These are phyloP conservation scores for Thalassiosira ordinaria DNA, from an alignment of 352 stramenopile genomes.

Conservation along the genomic window DNA sequence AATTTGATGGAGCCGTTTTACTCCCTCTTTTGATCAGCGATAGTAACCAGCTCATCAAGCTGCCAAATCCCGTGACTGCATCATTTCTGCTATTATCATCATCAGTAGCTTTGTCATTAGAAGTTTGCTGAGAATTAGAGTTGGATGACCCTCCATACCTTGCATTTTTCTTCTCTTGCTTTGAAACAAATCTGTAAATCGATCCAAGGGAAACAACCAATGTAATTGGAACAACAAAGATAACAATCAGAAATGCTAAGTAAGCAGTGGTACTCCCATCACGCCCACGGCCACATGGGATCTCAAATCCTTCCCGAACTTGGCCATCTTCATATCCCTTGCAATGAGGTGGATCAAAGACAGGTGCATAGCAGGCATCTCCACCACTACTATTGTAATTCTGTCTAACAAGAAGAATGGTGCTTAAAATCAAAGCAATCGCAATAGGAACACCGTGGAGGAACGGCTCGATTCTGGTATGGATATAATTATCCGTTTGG, in stretches of 20 bases:
- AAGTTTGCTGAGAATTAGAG: no score
- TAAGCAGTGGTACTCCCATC: neutral
- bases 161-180: neutral
- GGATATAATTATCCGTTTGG: conserved; percentile 12
- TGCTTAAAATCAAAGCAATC: neutral
- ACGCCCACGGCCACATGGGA: conserved; percentile 25
- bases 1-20: no score
- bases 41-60: no score
- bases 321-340: conserved; percentile 27
- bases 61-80: no score
- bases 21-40: no score
- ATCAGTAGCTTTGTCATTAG: neutral
- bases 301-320: conserved; percentile 30
- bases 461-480: conserved; percentile 18
- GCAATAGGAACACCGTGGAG: conserved; percentile 22
- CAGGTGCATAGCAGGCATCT: neutral
- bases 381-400: conserved; percentile 4
- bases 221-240: neutral
- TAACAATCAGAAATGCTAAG: neutral
- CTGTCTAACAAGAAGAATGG: neutral
- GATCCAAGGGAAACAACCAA: neutral
- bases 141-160: conserved; percentile 2
- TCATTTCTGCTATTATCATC: neutral
- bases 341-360: conserved; percentile 27
- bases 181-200: neutral